Evolutionary conservation across 2,329 filamentous ascomycete species (phyloP).

Genomic region (Fusarium sublunatum): DNA sequence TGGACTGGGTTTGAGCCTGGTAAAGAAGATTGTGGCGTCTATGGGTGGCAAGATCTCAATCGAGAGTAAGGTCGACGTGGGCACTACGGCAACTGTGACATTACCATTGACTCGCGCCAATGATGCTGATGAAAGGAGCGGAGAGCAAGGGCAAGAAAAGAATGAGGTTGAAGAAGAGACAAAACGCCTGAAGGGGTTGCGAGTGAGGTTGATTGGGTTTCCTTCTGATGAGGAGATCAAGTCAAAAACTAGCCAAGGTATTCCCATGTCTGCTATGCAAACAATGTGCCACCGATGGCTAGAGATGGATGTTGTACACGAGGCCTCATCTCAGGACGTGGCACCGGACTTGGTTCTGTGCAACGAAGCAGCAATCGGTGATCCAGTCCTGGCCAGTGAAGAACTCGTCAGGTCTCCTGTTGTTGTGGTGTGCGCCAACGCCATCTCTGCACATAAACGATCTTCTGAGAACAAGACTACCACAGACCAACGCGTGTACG

Average conservation of each 20-base stretch:
- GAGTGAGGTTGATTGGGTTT: conserved; percentile 38
- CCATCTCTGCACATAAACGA: conserved; percentile 46
- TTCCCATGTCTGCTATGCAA: conserved; percentile 30
- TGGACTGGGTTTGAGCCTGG: conserved; percentile 73
- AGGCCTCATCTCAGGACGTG: conserved; percentile 1
- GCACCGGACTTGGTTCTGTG: conserved; percentile 48
- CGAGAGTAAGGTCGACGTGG: conserved; percentile 55
- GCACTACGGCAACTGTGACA: conserved; percentile 52
- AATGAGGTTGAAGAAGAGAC: conserved; percentile 48
- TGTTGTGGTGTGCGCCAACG: conserved; percentile 51
- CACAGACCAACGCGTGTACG: conserved; percentile 45
- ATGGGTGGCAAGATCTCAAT: conserved; percentile 70
- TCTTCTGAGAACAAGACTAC: conserved; percentile 34
- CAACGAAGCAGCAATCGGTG: conserved; percentile 27
- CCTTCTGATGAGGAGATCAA: conserved; percentile 15
- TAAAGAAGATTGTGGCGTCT: conserved; percentile 68
- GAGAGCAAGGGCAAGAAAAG: conserved; percentile 24
- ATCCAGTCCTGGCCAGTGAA: conserved; percentile 4
- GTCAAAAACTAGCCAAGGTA: conserved; percentile 3
- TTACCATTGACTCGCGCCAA: conserved; percentile 44
- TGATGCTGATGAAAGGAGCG: background rate
- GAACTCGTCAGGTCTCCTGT: conserved; percentile 35
- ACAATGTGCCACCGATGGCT: conserved; percentile 38
- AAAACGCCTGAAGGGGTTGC: conserved; percentile 46
- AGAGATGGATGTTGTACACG: conserved; percentile 35